Base-by-base conservation (phyloP, 176 grass and related monocot species). In the Cenchrus fungigraminus region DNA sequence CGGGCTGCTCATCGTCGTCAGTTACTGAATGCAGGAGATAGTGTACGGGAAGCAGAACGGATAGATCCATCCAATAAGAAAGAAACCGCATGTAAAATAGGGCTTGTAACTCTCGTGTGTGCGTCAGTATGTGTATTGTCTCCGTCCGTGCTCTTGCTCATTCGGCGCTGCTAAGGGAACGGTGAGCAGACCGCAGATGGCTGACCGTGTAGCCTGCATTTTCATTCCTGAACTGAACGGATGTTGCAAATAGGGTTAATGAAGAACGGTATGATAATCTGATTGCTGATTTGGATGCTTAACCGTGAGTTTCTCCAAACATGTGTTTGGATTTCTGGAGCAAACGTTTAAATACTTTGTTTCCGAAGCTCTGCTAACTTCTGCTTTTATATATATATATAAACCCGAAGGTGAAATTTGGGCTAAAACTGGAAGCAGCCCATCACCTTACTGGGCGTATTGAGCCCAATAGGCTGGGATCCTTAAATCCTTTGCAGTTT, bases 1-100 rank as follows among this genome's bases (percentile, higher is more conserved):
- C 22, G 93, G 93, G 6, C 89, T 98, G 78, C 83, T 98, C 46
- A 87, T 98, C 29, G 90, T 95, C 74, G 61, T 40, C 66, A 88
- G 82, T 65, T 84, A 91, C 89, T 91, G 70, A 87, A 56, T 19
- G 57, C 65, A 49, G 47, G 42, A 55, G 6, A 73, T 72, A 59
- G 73, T 28, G 65, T 82, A 63, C 64, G 28, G 78, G 47, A 45
- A 60, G 66, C 63, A 71, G 45, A 74, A 76, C 52, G 74, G 74
- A 77, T 29, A n/a, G 66, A 79, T 15, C 76, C 61, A 70, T 80
- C 15, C 11, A 80, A 91, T 91, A 91, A 87, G 22, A 40, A 37
- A n/a, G n/a, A 71, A 50, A 82, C 3, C 57, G 4, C 29, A 59
- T 90, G 73, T 83, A 86, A 86, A 90, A 59, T 84, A 84, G n/a